Evolutionary conservation across 2,329 filamentous ascomycete species (phyloP), one percentile per base, ranked within the genome.

Genomic region (Hypomyces rosellus): DNA sequence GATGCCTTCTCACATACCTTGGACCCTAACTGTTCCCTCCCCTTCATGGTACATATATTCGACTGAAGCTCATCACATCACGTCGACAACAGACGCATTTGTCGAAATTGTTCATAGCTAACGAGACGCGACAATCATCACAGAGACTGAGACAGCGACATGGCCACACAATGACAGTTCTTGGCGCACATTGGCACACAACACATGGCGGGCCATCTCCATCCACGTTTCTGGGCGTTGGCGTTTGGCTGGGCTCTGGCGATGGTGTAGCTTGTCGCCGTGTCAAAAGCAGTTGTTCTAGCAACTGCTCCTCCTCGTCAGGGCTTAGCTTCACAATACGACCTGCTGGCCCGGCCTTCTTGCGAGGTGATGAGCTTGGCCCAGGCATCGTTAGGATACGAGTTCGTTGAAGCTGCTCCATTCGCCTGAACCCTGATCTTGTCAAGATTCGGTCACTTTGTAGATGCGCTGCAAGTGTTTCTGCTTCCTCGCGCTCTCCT

Each of bases 91-190:
- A 97, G 37, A 97, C 91, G 65, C 93, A 99, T 64, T 89, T 95
- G 56, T 91, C 89, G 65, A 95, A 97, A 66, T 97, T 97, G 66
- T 96, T 95, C 83, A 95, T 91, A 3, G 93, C 93, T 55, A 97
- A 76, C 40, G 89, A 92, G 34, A 97, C 88, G 33, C 93, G 79
- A 65, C 93, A 97, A 58, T 97, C 93, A 66, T 99, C 93, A 65
- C 93, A 97, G 12, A 97, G 77, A 58, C 89, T 92, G 51, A 99
- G 76, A 65, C 93, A 99, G 2, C 93, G 87, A 65, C 93, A 99
- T 0, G 93, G 93, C 93, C 93, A 97, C 2, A 96, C 86, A 49
- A 99, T 87, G 54, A 97, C 87, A 7, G 88, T 95, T 15, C 93
- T 78, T 3, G 90, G 84, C n/a, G 81, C 79, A 49, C 83, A 83